These are phyloP conservation scores for Sporodiniella umbellata DNA, from an alignment of 371 early-diverging fungal genomes.

Conservation along the genomic window DNA sequence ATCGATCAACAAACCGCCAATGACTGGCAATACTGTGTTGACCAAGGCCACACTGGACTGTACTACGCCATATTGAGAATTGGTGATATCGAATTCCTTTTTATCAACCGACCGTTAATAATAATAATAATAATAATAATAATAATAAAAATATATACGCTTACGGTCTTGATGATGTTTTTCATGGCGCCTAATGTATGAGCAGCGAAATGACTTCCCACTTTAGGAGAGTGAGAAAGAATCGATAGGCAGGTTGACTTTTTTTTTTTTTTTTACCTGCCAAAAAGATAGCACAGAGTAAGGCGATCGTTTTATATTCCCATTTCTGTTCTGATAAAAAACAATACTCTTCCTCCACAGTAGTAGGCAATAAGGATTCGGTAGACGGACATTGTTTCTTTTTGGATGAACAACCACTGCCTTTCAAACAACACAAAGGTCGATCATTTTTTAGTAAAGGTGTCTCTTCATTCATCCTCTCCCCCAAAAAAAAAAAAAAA, in stretches of 20 bases:
- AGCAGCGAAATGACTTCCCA: conserved; percentile 68
- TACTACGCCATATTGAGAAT: conserved; percentile 64
- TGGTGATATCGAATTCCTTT: conserved; percentile 59
- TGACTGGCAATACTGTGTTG: conserved; percentile 59
- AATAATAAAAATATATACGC: not conserved
- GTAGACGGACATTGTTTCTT: conserved; percentile 1
- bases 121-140: not conserved
- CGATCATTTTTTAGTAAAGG: conserved; percentile 13
- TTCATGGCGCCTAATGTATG: conserved; percentile 66
- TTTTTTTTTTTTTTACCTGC: conserved; percentile 43
- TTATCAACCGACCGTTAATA: not conserved
- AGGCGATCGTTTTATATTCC: conserved; percentile 56
- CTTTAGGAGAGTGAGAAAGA: no score
- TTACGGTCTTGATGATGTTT: conserved; percentile 55
- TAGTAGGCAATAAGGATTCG: not conserved
- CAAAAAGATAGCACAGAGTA: conserved; percentile 53
- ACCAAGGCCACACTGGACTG: conserved; percentile 67
- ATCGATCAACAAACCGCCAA: conserved; percentile 66
- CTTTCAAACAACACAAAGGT: conserved; percentile 13
- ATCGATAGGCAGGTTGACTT: no score
- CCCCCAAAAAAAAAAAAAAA: conserved; percentile 6
- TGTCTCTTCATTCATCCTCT: conserved; percentile 20
- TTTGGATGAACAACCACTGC: conserved; percentile 9
- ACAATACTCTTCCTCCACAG: conserved; percentile 12
- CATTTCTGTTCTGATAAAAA: conserved; percentile 39